A percentile compares a stretch with the other conserved stretches of the same genome.
These are phyloP conservation scores for Skeletonema menzelii DNA, from an alignment of 108 stramenopile genomes.

Conservation along the genomic window DNA sequence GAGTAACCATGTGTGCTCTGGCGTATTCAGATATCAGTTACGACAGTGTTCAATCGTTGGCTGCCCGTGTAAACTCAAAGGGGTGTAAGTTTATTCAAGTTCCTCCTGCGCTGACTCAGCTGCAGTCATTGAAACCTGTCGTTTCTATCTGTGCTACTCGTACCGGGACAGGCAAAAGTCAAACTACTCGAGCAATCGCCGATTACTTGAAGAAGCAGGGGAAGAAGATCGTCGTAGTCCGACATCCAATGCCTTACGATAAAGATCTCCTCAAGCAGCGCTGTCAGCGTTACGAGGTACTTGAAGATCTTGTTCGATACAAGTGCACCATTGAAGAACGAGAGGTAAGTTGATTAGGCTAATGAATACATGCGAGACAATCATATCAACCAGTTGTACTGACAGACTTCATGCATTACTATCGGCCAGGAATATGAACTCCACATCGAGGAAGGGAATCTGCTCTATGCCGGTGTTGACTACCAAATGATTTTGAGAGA, in stretches of 20 bases:
- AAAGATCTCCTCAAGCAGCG: conserved; percentile 39
- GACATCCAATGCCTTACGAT: conserved; percentile 63
- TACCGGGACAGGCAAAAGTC: conserved; percentile 47
- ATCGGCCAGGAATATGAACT: conserved; percentile 40
- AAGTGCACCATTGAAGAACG: conserved; percentile 60
- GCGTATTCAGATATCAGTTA: conserved; percentile 42
- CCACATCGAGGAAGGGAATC: conserved; percentile 50
- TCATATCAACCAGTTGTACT: too few relatives aligned
- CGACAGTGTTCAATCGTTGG: conserved; percentile 48
- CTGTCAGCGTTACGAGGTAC: conserved; percentile 50
- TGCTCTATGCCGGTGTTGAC: conserved; percentile 57
- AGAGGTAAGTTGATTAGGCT: conserved; percentile 19
- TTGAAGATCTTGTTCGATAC: conserved; percentile 58
- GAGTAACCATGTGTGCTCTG: conserved; percentile 41
- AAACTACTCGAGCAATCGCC: conserved; percentile 46
- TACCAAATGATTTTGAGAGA: conserved; percentile 59
- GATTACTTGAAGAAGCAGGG: conserved; percentile 47
- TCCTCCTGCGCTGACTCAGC: conserved; percentile 43
- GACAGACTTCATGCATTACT: too few relatives aligned
- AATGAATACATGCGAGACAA: neutral
- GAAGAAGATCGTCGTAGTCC: conserved; percentile 43
- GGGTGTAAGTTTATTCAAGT: conserved; percentile 56
- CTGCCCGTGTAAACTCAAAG: conserved; percentile 46
- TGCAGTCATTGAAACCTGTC: conserved; percentile 45
- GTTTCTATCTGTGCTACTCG: conserved; percentile 51